phyloP scores from a whole-genome alignment of 768 basidiomycete species.

The Boletus tomentosulus region DNA sequence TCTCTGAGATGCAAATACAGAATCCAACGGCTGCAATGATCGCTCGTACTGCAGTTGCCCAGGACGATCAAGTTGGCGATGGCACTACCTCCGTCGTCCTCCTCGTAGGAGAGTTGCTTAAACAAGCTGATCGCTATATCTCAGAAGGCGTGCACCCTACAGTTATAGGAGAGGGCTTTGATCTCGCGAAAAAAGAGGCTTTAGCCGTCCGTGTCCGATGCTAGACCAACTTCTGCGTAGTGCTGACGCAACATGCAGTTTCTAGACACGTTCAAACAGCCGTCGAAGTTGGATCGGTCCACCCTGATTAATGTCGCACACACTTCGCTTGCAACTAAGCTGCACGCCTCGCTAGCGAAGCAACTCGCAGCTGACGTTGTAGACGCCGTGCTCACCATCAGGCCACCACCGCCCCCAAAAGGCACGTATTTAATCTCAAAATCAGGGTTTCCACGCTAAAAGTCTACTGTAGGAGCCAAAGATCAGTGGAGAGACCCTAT shows the following conservation, averaged over 20 bases:
- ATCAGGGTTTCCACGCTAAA: slow-evolving; percentile 28
- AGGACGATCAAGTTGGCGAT: slow-evolving; percentile 99
- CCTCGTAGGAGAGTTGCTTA: slow-evolving; percentile 91
- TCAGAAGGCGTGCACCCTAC: slow-evolving; percentile 98
- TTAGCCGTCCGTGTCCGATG: slow-evolving; percentile 56
- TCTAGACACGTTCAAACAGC: slow-evolving; percentile 84
- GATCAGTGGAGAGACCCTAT: slow-evolving; percentile 84
- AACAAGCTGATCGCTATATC: slow-evolving; percentile 97
- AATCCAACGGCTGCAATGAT: slow-evolving; percentile 99
- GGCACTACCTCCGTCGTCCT: slow-evolving; percentile 97
- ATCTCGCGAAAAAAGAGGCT: slow-evolving; percentile 96
- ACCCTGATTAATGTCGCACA: slow-evolving; percentile 90
- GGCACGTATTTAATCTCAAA: slow-evolving; percentile 38
- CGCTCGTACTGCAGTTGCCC: slow-evolving; percentile 95
- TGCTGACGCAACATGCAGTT: slow-evolving; percentile 53
- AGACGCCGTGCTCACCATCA: slow-evolving; percentile 90
- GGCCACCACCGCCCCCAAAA: slow-evolving; percentile 58
- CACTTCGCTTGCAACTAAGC: slow-evolving; percentile 94
- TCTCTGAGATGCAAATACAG: slow-evolving; percentile 99
- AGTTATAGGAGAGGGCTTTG: slow-evolving; percentile 92
- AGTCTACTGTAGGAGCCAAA: slow-evolving; percentile 42
- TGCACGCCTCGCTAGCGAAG: slow-evolving; percentile 76
- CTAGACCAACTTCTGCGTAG: slow-evolving; percentile 7
- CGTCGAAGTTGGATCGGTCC: slow-evolving; percentile 76
- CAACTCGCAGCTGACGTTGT: slow-evolving; percentile 90